Evolutionary conservation across 2,329 filamentous ascomycete genomes (phyloP).

Genomic region (Simplicillium sp.): DNA sequence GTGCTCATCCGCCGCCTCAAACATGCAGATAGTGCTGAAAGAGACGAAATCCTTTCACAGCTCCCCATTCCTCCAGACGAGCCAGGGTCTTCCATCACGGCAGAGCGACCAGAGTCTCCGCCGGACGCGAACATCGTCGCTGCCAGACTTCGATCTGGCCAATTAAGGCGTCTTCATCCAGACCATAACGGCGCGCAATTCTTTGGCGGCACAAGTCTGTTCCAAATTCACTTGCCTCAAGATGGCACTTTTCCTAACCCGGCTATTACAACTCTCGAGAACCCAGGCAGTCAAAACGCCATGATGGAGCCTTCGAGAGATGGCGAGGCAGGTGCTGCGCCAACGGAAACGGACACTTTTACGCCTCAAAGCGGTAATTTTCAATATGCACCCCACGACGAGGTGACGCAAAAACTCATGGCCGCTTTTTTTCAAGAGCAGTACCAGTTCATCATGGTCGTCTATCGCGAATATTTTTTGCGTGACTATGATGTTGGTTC

Average conservation of each 20-base stretch:
- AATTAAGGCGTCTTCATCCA: constrained; percentile 27
- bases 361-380: constrained; percentile 12
- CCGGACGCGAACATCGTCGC: constrained; percentile 19
- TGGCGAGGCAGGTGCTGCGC: not conserved
- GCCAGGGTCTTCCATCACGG: constrained; percentile 5
- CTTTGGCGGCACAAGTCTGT: constrained; percentile 37
- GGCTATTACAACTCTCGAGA: constrained; percentile 2
- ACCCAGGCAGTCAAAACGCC: constrained; percentile 2
- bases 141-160: constrained; percentile 21
- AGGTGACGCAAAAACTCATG: constrained; percentile 34
- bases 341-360: constrained; percentile 8
- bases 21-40: constrained; percentile 24
- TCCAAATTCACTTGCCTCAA: constrained; percentile 26
- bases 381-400: constrained; percentile 31
- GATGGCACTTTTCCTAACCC: constrained; percentile 10
- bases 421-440: constrained; percentile 36
- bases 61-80: constrained; percentile 18
- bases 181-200: constrained; percentile 31
- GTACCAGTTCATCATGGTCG: constrained; percentile 38
- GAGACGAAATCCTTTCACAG: constrained; percentile 31
- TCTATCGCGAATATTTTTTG: constrained; percentile 41
- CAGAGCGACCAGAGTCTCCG: constrained; percentile 11
- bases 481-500: constrained; percentile 35
- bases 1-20: constrained; percentile 33
- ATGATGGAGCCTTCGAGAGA: not conserved